Percentiles rank a stretch among this genome's conserved stretches.
Conservation (phyloP, 1,139 yeast genomes). For the Geotrichum fermentans region DNA sequence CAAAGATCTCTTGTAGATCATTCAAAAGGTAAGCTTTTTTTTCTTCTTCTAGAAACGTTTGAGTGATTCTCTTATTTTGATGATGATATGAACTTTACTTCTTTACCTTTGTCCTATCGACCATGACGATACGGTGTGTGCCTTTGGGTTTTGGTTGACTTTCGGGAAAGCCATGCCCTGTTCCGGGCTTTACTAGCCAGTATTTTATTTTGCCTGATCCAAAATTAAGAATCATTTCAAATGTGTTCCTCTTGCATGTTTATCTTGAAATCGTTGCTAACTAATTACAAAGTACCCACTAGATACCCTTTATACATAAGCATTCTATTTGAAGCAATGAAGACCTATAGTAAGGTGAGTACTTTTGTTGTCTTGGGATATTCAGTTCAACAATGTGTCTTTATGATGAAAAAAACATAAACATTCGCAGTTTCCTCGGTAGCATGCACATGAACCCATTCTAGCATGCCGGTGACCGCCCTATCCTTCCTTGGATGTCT, state of each 20-base stretch:
- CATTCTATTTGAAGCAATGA: no score
- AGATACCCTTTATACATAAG: no score
- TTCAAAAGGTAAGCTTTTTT: slow-evolving; percentile 2
- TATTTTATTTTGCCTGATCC: slow-evolving; percentile 66
- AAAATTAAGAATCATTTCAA: slow-evolving; percentile 10
- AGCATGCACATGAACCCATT: slow-evolving; percentile 77
- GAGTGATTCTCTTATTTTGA: slow-evolving; percentile 11
- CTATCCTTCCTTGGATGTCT: slow-evolving; percentile 71
- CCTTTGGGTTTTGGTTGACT: slow-evolving; percentile 30
- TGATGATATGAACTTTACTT: slow-evolving; percentile 49
- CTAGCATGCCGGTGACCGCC: slow-evolving; percentile 78
- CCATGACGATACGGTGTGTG: slow-evolving; percentile 80
- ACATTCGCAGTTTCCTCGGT: slow-evolving; percentile 95
- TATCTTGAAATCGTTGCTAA: slow-evolving; percentile 4
- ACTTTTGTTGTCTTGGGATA: slow-evolving; percentile 12
- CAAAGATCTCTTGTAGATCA: background rate
- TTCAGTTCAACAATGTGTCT: slow-evolving; percentile 4
- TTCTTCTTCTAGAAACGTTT: background rate
- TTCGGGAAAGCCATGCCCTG: slow-evolving; percentile 17
- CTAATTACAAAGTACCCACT: slow-evolving; percentile 3
- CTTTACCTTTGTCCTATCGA: slow-evolving; percentile 79
- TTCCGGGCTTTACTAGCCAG: slow-evolving; percentile 76
- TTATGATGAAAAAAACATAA: slow-evolving; percentile 68
- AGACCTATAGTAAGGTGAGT: slow-evolving; percentile 4
- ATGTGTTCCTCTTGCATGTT: slow-evolving; percentile 7